These are phyloP conservation scores for Candida labiduridarum DNA, from an alignment of 1,139 yeast species.

Conservation along the genomic window DNA sequence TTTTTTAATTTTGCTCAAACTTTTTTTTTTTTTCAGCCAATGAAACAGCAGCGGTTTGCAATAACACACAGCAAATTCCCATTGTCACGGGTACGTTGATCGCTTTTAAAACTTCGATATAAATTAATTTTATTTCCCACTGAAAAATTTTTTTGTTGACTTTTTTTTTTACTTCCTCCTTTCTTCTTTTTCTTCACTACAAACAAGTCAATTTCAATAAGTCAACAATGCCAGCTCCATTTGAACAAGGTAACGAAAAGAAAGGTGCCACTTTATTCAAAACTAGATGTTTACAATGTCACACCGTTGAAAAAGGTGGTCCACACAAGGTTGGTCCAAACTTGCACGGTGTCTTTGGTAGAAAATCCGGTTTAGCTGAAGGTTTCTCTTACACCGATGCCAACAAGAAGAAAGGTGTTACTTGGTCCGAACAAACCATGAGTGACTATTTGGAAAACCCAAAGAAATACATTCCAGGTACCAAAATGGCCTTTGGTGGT, in stretches of 20 bases:
- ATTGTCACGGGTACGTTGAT: neutral
- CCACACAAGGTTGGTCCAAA: constrained; percentile 99
- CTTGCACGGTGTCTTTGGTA: constrained; percentile 91
- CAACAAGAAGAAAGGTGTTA: constrained; percentile 93
- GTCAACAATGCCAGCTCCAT: constrained; percentile 60
- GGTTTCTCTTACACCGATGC: constrained; percentile 98
- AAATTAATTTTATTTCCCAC: neutral
- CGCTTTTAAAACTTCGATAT: neutral
- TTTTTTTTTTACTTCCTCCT: neutral
- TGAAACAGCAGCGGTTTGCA: constrained; percentile 10
- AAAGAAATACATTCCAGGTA: constrained; percentile 99
- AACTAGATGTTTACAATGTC: constrained; percentile 99
- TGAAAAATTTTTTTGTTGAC: constrained; percentile 1
- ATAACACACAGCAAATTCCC: constrained; percentile 3
- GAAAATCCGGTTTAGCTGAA: constrained; percentile 87
- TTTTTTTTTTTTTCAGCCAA: constrained; percentile 8
- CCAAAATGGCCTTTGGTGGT: constrained; percentile 99
- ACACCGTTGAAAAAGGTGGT: constrained; percentile 94
- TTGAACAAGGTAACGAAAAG: constrained; percentile 80
- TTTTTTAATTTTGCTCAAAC: neutral
- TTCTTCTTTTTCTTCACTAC: neutral
- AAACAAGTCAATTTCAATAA: neutral
- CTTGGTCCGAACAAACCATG: constrained; percentile 87
- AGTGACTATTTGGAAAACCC: constrained; percentile 98
- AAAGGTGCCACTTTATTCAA: constrained; percentile 98